Base-by-base conservation (phyloP, 805 yeast species). In the Myxozyma lipomycoides region DNA sequence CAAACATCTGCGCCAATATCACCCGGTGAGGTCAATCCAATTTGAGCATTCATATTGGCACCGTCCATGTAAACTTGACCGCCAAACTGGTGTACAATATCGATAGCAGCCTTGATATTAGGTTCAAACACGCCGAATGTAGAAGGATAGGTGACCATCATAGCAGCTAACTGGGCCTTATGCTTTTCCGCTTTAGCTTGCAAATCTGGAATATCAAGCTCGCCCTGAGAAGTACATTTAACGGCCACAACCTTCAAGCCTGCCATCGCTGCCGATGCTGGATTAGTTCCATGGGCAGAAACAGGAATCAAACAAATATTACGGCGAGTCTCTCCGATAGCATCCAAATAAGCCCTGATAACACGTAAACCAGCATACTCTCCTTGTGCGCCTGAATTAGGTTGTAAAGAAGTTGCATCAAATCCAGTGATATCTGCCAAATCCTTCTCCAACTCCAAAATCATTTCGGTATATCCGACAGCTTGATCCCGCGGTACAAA, bases 31-130 rank as follows among this genome's bases (percentile, higher is more conserved):
- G 98, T 91, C 53, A 93, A 76, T 12, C 98, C 98, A 43, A 93
- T 95, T 72, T 93, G 98, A 0, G 98, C 98, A 68, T 93, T 93
- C 98, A 93, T 93, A 72, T 93, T 93, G 49, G 98, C 98, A 67
- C 98, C 98, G 70, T 93, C 98, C 72, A 91, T 74, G 71, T 93
- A 93, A 19, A 93, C 98, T 70, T 90, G 95, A 23, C 97, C 98
- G 49, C 98, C 98, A 62, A 83, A 69, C 18, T 70, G 61, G 68
- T 93, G 98, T 34, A 91, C 86, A 51, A 82, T 74, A n/a, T 86
- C 85, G 62, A 90, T 85, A 23, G 96, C 96, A 45, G 76, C 75
- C 66, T 79, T 82, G 51, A 93, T 86, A 49, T 89, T 86, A 9
- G 96, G 96, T 70, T 91, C 98, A 64, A 89, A 93, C 55, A 91